A percentile compares a stretch with the other conserved stretches of the same genome.
Conservation (phyloP, 768 basidiomycete species). For the Macrocybe gigantea region DNA sequence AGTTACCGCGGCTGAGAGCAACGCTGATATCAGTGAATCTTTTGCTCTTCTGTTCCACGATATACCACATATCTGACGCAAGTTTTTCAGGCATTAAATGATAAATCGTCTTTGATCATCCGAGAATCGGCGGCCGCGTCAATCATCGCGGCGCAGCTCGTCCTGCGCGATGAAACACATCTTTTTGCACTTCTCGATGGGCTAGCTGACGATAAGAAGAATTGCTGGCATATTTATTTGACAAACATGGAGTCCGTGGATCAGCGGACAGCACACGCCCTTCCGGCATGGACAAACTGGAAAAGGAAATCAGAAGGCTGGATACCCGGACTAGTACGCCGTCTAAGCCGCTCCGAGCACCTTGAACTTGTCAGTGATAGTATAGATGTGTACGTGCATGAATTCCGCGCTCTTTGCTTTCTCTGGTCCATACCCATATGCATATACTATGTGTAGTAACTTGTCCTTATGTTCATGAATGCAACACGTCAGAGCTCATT, state of each 20-base stretch:
- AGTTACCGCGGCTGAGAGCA: conserved; percentile 67
- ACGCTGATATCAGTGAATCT: conserved; percentile 63
- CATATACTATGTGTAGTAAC: background rate
- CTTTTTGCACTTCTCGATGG: conserved; percentile 77
- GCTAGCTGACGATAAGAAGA: conserved; percentile 87
- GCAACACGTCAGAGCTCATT: background rate
- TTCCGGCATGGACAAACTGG: conserved; percentile 62
- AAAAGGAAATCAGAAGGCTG: conserved; percentile 76
- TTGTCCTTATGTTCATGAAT: conserved; percentile 1
- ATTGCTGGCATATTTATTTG: conserved; percentile 85
- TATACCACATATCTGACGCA: conserved; percentile 2
- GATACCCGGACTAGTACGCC: conserved; percentile 79
- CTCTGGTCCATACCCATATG: background rate
- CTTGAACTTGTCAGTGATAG: background rate
- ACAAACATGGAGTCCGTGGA: conserved; percentile 76
- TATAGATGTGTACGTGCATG: too few relatives aligned
- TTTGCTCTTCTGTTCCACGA: background rate
- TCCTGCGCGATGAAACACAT: conserved; percentile 78
- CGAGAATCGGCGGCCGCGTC: conserved; percentile 79
- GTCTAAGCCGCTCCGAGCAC: conserved; percentile 23
- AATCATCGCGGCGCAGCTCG: conserved; percentile 80
- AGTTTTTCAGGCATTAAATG: conserved; percentile 55
- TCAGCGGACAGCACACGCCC: conserved; percentile 25
- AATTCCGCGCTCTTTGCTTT: background rate
- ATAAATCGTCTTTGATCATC: conserved; percentile 66